Base-by-base conservation (phyloP, 192 early-diverging fungal species). In the Haplosporangium gracile region DNA sequence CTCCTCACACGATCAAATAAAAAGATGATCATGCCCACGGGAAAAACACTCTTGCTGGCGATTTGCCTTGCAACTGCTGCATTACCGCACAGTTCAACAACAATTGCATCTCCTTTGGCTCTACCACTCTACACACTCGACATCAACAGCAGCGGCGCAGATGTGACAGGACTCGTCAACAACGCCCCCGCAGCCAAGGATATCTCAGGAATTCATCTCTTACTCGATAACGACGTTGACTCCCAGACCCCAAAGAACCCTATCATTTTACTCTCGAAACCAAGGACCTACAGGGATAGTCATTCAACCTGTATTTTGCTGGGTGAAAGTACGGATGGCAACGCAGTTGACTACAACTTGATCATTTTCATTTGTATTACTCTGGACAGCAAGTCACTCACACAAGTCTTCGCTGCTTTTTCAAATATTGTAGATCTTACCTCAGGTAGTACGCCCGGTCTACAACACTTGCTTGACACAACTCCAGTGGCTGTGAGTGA, bases 211-310 rank as follows among this genome's bases (percentile, higher is more conserved):
- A 68, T 69, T 2, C 83, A 85, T 74, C 70, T 85, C 16, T 65
- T 85, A 38, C 57, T 80, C 10, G 75, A 80, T 8, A 85, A 85
- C 29, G 83, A 85, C 45, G 55, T 85, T n/a, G 83, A 85, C 69
- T 32, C 71, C 4, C 13, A 4, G 9, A 85, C 78, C 1, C 74
- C 78, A 32, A 76, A 85, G 36, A 42, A 71, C 29, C 68, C 83
- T 18, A 55, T 85, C 39, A 73, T 85, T 20, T 18, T 85, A 24
- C 49, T 85, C 1, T 85, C 83, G 4, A 76, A 77, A 18, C 74
- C 78, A 15, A 76, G 83, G 38, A 38, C 34, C 4, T 77, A 74
- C 38, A 26, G 72, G 16, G 78, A 85, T 11, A 26, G 43, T 1
- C 20, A 55, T 22, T 26, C 9, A 8, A 55, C 45, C 16, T 85